phyloP scores from a whole-genome alignment of 495 filamentous ascomycete species.

The Trichoderma parareesei region DNA sequence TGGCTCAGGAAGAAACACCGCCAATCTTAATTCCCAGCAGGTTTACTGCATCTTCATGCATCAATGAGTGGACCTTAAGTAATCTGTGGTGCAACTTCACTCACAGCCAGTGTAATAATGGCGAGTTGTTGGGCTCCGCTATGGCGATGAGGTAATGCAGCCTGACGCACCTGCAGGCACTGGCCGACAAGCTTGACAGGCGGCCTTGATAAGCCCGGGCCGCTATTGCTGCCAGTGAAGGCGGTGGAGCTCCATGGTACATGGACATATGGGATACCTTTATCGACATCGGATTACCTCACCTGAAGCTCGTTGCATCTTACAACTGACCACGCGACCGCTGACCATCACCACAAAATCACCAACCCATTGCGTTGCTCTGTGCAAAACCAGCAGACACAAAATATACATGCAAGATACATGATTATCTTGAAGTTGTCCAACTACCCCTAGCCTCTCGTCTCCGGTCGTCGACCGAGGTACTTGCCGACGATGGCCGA shows the following conservation, averaged over 20 bases:
- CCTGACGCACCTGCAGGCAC: background rate
- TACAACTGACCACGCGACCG: no score
- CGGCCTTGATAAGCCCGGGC: background rate
- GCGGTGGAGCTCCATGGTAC: no score
- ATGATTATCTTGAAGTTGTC: background rate
- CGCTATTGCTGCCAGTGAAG: background rate
- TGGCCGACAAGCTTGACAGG: background rate
- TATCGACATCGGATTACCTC: background rate
- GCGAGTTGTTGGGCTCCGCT: background rate
- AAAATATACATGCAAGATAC: background rate
- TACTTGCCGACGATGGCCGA: conserved; percentile 7
- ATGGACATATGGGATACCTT: no score
- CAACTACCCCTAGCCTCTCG: background rate
- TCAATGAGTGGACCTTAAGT: background rate
- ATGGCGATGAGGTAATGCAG: background rate
- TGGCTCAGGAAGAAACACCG: no score
- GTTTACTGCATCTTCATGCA: background rate
- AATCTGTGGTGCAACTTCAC: no score
- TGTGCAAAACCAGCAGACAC: no score
- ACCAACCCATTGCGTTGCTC: background rate
- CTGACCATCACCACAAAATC: background rate
- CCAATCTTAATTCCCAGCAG: no score
- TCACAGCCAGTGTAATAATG: background rate
- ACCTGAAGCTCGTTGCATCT: background rate
- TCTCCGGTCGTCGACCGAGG: background rate